Base-by-base conservation (phyloP, 495 filamentous ascomycete genomes). In the Pyrenula aspistea region DNA sequence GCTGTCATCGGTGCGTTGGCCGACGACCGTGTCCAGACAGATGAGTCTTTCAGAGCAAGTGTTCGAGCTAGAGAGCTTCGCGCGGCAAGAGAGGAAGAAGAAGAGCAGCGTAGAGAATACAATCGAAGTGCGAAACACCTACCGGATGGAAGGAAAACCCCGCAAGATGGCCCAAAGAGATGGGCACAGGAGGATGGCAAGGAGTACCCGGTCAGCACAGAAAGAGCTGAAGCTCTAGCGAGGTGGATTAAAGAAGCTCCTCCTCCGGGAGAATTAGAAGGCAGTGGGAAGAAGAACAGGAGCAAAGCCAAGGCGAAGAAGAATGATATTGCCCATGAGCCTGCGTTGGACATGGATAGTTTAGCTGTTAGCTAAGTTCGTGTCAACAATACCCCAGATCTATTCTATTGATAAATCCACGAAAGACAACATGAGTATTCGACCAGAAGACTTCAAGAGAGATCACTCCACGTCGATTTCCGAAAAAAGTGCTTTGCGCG, bases 181-280 rank as follows among this genome's bases (percentile, higher is more conserved):
- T 84, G 84, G 83, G 80, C 82, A 11, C 76, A 80, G 53, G 80
- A 82, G 48, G 81, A 83, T 57, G 81, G 77, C 2, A 80, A 77
- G 63, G 85, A 88, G 58, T 86, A 86, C 64, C 80, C 82, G 0
- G 81, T 87, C 60, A 73, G 76, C 2, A 87, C 83, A 4, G 85
- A 87, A 55, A 74, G 87, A 42, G 87, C 86, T 0, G 74, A 79
- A 49, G 78, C 78, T 31, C 75, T 91, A 53, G 78, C 82, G 2
- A 71, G 81, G 22, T 91, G 87, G 87, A 78, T 91, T 51, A 72
- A 70, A 24, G 83, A 86, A 57, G 83, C 79, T n/a, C 82, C 82
- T 2, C 51, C 55, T 12, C 19, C 20, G 19, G 50, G 50, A 10
- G 50, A 52, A 15, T 8, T 42, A 15, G 31, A 42, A 8, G 31